A percentile compares a stretch with the other conserved stretches of the same genome.
Evolutionary conservation across 2,329 filamentous ascomycete genomes (phyloP).

Genomic region (Cladosporium phlei): DNA sequence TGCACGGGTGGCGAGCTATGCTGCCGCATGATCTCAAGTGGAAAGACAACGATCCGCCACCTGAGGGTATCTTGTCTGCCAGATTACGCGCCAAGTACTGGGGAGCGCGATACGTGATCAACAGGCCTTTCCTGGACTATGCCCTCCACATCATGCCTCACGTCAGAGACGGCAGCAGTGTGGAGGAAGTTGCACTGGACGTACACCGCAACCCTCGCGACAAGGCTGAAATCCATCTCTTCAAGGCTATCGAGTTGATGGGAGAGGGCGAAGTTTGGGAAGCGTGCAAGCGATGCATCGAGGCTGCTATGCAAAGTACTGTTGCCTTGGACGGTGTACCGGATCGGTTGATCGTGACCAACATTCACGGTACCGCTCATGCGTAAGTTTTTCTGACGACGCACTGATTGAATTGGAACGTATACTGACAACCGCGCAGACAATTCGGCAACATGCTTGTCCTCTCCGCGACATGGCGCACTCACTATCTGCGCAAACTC

Average conservation of each 20-base stretch:
- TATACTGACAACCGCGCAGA: conserved; percentile 45
- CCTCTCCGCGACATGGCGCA: conserved; percentile 72
- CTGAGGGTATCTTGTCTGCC: conserved; percentile 72
- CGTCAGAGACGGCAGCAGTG: conserved; percentile 18
- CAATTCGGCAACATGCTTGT: conserved; percentile 97
- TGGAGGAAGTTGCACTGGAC: conserved; percentile 28
- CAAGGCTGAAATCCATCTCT: conserved; percentile 31
- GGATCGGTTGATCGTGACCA: conserved; percentile 75
- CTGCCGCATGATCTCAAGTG: conserved; percentile 54
- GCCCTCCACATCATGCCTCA: conserved; percentile 49
- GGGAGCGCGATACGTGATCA: conserved; percentile 84
- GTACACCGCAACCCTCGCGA: conserved; percentile 27
- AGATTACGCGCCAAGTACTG: conserved; percentile 91
- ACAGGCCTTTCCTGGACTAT: conserved; percentile 68
- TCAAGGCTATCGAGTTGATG: conserved; percentile 32
- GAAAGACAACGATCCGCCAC: conserved; percentile 64
- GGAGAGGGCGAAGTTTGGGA: conserved; percentile 25
- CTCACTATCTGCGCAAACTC: conserved; percentile 37
- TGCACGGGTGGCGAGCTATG: conserved; percentile 51
- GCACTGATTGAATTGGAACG: not conserved
- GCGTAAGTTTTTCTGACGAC: conserved; percentile 62
- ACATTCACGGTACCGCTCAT: conserved; percentile 91
- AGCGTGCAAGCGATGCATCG: conserved; percentile 52
- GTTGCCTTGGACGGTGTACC: conserved; percentile 72
- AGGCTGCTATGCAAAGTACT: conserved; percentile 78